phyloP scores from a whole-genome alignment of 805 yeast genomes.

The Pichia eremophila region DNA sequence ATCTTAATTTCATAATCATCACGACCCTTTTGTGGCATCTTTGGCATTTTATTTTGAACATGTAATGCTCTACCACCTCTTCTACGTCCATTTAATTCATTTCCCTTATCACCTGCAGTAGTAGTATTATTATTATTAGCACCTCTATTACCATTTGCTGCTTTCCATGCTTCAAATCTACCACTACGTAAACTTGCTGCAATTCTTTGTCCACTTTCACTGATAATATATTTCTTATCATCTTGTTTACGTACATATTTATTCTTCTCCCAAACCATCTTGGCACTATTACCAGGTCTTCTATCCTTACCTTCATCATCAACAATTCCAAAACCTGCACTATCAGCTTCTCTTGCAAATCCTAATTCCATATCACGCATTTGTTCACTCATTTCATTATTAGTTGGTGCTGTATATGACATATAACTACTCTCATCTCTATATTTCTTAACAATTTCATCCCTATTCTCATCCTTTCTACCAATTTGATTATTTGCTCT shows the following conservation, averaged over 20 bases:
- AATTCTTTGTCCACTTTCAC: constrained; percentile 87
- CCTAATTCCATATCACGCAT: constrained; percentile 36
- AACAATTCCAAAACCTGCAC: constrained; percentile 77
- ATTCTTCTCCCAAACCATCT: constrained; percentile 89
- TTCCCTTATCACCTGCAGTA: constrained; percentile 24
- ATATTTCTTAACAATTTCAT: constrained; percentile 29
- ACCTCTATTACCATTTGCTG: constrained; percentile 48
- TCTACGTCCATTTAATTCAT: constrained; percentile 24
- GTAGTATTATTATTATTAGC: constrained; percentile 30
- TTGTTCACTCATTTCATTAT: constrained; percentile 70
- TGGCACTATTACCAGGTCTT: constrained; percentile 44
- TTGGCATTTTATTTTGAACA: constrained; percentile 69
- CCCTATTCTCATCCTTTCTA: constrained; percentile 13
- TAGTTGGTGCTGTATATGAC: constrained; percentile 82
- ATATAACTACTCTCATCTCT: constrained; percentile 75
- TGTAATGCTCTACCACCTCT: constrained; percentile 57
- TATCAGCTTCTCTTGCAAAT: constrained; percentile 76
- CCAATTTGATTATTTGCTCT: too few relatives aligned
- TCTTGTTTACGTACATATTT: constrained; percentile 77
- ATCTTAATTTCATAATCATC: constrained; percentile 79
- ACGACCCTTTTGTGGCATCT: constrained; percentile 80
- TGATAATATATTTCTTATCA: constrained; percentile 81
- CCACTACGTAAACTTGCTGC: constrained; percentile 93
- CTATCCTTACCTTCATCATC: constrained; percentile 54
- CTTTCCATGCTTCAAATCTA: constrained; percentile 85